Conservation (phyloP, 306 rosid species). For the Cercis canadensis region DNA sequence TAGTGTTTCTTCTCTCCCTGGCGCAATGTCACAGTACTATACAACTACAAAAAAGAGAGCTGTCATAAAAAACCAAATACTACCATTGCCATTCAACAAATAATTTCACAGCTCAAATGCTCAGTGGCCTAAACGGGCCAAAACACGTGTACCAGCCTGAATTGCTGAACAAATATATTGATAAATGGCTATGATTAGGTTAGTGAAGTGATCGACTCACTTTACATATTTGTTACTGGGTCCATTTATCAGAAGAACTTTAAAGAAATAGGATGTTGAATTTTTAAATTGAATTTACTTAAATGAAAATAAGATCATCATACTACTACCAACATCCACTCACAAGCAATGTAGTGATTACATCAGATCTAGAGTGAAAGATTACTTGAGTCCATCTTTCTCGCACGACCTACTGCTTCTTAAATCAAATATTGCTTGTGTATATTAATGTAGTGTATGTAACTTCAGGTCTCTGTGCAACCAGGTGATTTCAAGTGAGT, state of each 20-base stretch:
- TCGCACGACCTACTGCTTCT: not conserved
- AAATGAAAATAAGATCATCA: too few relatives aligned
- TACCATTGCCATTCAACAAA: not conserved
- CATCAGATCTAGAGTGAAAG: not conserved
- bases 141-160: not conserved
- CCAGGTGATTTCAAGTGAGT: too few relatives aligned
- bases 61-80: slow-evolving; percentile 6
- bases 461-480: too few relatives aligned
- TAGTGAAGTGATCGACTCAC: not conserved
- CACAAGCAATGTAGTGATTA: too few relatives aligned
- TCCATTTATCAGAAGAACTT: too few relatives aligned
- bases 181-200: not conserved
- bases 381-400: not conserved
- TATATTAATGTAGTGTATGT: not conserved
- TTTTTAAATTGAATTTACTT: too few relatives aligned
- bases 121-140: not conserved
- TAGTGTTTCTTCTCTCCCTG: slow-evolving; percentile 99
- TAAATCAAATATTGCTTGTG: not conserved
- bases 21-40: slow-evolving; percentile 95
- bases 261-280: too few relatives aligned
- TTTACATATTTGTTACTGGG: not conserved
- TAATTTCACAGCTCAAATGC: not conserved
- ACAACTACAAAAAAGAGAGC: slow-evolving; percentile 61
- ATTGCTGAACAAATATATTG: not conserved
- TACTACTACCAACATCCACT: too few relatives aligned